Percentiles rank a stretch among this genome's conserved stretches.
Conservation (phyloP, 495 filamentous ascomycete species). For the Cudoniella acicularis region DNA sequence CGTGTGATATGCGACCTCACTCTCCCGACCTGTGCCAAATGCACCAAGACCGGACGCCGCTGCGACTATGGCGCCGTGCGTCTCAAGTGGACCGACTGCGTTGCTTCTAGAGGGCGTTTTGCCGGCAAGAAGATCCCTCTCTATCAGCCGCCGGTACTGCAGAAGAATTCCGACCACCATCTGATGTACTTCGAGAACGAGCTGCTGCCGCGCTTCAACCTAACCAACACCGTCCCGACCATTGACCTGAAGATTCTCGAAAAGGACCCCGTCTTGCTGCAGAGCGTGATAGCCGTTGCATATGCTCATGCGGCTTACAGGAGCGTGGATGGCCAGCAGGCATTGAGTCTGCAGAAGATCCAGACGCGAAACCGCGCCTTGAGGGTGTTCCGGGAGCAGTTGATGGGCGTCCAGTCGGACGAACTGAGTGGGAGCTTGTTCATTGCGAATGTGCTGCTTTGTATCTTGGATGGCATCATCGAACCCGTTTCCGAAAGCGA, state of each 20-base stretch:
- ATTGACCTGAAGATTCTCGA: constrained; percentile 25
- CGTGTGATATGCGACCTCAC: constrained; percentile 36
- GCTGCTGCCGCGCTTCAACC: constrained; percentile 28
- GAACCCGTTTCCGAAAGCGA: constrained; percentile 33
- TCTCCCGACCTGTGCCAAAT: constrained; percentile 30
- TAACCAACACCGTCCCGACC: constrained; percentile 22
- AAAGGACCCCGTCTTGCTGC: constrained; percentile 24
- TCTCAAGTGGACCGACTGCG: constrained; percentile 32
- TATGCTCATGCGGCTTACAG: constrained; percentile 29
- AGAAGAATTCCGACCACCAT: constrained; percentile 22
- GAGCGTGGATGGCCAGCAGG: constrained; percentile 23
- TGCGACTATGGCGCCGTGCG: constrained; percentile 36
- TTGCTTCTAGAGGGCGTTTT: constrained; percentile 28
- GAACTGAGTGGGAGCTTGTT: constrained; percentile 25
- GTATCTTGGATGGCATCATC: constrained; percentile 36
- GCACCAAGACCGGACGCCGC: constrained; percentile 28
- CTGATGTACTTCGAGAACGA: constrained; percentile 32
- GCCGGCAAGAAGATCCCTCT: constrained; percentile 31
- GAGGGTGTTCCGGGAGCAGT: constrained; percentile 26
- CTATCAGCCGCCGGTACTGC: constrained; percentile 17
- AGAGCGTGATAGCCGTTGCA: constrained; percentile 29
- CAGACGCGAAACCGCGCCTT: constrained; percentile 30
- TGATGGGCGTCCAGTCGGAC: constrained; percentile 17
- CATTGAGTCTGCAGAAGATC: constrained; percentile 27
- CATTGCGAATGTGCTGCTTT: constrained; percentile 36